Conservation (phyloP, 345 rosid genomes). For the Pistacia integerrima region DNA sequence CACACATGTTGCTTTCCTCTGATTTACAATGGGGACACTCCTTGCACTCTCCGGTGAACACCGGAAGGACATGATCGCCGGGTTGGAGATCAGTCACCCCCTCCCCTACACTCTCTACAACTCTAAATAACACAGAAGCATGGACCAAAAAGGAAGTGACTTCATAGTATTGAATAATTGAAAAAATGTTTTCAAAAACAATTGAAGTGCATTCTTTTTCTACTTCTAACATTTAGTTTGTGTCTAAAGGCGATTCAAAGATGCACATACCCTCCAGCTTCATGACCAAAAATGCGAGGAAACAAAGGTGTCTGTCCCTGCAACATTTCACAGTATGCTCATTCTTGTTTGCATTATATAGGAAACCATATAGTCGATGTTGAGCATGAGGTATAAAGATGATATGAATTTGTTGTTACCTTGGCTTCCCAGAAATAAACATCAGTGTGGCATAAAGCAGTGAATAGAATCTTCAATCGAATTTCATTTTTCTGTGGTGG, state of each 20-base stretch:
- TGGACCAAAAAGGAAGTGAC: background rate
- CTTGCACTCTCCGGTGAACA: constrained; percentile 82
- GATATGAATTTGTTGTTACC: constrained; percentile 34
- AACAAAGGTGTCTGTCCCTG: constrained; percentile 81
- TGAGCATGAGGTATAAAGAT: background rate
- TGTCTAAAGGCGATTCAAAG: background rate
- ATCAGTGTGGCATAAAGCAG: constrained; percentile 87
- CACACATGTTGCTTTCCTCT: constrained; percentile 86
- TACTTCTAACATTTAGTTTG: background rate
- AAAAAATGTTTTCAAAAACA: too few relatives aligned
- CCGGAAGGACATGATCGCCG: constrained; percentile 77
- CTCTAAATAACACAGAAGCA: constrained; percentile 34
- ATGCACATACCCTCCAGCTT: constrained; percentile 71
- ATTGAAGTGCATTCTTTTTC: too few relatives aligned
- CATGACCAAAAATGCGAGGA: constrained; percentile 89
- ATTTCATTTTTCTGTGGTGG: constrained; percentile 86
- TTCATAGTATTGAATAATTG: too few relatives aligned
- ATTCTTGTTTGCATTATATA: too few relatives aligned
- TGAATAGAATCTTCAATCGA: constrained; percentile 74
- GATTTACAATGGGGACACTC: constrained; percentile 74
- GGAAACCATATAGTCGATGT: background rate
- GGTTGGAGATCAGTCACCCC: constrained; percentile 76
- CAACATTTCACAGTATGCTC: background rate
- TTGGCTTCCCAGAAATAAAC: constrained; percentile 97
- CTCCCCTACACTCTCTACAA: constrained; percentile 81